Conservation (phyloP, 1,284 basidiomycete genomes). For the Schizophyllum amplum region DNA sequence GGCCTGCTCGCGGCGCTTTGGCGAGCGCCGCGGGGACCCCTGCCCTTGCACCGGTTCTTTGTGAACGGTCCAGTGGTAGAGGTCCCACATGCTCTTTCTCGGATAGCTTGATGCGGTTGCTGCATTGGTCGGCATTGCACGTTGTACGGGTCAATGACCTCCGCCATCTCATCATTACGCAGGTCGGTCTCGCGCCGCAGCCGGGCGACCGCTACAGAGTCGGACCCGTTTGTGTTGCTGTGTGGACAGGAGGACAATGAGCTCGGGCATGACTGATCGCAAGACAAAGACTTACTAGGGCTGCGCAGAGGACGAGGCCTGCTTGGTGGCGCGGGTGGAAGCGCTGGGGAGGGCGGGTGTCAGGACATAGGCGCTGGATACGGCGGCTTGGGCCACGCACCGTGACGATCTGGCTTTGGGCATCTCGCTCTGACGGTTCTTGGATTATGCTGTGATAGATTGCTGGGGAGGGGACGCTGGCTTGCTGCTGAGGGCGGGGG, state of each 20-base stretch:
- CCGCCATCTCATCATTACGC: slow-evolving; percentile 33
- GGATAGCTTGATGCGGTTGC: slow-evolving; percentile 39
- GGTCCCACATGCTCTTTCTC: slow-evolving; percentile 38
- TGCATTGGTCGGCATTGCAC: slow-evolving; percentile 38
- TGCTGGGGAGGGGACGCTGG: not conserved
- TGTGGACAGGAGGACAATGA: not conserved
- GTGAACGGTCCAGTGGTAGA: slow-evolving; percentile 42
- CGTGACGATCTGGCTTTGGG: not conserved
- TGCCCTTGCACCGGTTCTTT: slow-evolving; percentile 34
- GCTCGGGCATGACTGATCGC: not conserved
- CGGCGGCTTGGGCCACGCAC: not conserved
- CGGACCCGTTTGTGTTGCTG: not conserved
- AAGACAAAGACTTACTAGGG: not conserved
- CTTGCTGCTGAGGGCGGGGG: not conserved
- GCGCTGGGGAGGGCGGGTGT: not conserved
- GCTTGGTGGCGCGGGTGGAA: not conserved
- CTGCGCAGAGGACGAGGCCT: not conserved
- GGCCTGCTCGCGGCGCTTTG: not conserved
- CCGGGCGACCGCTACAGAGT: slow-evolving; percentile 21
- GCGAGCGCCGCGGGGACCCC: not conserved
- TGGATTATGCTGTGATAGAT: not conserved
- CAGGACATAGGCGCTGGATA: not conserved
- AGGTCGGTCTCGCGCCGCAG: slow-evolving; percentile 31
- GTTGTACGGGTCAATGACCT: slow-evolving; percentile 29
- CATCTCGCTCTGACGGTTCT: not conserved